Base-by-base conservation (phyloP, 1,284 basidiomycete genomes). In the Coriolopsis trogii region DNA sequence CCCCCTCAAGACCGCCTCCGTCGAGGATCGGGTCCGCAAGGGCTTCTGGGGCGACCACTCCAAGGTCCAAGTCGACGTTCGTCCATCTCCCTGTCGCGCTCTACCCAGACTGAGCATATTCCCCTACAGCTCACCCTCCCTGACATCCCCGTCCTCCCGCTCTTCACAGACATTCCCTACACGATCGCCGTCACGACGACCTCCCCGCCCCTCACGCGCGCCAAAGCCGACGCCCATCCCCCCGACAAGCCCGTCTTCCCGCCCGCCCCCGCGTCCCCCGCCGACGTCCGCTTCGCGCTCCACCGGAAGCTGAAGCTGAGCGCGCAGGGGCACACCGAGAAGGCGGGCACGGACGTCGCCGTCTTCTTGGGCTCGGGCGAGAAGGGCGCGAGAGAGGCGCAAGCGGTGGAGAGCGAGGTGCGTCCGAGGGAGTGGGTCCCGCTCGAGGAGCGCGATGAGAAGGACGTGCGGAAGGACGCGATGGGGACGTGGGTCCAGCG, bases 21-120 rank as follows among this genome's bases (percentile, higher is more conserved):
- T 21, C 16, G 39, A 55, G n/a, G 51, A 58, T 10, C 41, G 51
- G 25, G 61, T 65, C 16, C 41, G 63, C 6, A 53, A 50, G 29
- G 60, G 62, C 3, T 30, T 63, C 1, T 65, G 60, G 58, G 63
- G 62, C 7, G 56, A 59, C 7, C 56, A 62, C 30, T 31, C 62
- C 0, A 44, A 53, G 15, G 62, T 59, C 10, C 41, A 46, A 37
- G 51, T 53, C 38, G 36, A 62, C 49, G 39, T 63, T 15, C 42
- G 33, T 13, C 23, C n/a, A n/a, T n/a, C n/a, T n/a, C n/a, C n/a
- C n/a, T n/a, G n/a, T n/a, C n/a, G n/a, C n/a, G n/a, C n/a, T n/a
- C n/a, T n/a, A n/a, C n/a, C n/a, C n/a, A n/a, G n/a, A n/a, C n/a
- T n/a, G n/a, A n/a, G n/a, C n/a, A n/a, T n/a, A n/a, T n/a, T n/a